Conservation (phyloP, 768 basidiomycete genomes). For the Podaxis carcinomalis region DNA sequence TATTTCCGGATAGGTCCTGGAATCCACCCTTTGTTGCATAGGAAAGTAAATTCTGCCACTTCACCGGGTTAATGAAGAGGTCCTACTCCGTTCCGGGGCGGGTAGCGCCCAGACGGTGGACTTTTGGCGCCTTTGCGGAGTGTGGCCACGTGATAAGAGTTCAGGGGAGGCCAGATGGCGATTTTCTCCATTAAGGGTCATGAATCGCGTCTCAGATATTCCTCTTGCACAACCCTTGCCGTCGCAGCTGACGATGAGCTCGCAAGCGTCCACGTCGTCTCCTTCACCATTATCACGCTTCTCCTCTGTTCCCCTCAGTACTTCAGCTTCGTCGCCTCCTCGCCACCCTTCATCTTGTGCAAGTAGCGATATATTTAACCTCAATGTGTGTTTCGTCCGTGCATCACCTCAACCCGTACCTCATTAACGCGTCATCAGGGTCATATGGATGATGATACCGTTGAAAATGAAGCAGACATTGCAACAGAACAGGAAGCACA, state of each 20-base stretch:
- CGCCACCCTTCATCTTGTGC: slow-evolving; percentile 19
- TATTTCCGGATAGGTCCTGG: not conserved
- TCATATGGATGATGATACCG: not conserved
- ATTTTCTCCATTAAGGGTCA: not conserved
- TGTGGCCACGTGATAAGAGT: not conserved
- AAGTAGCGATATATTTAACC: slow-evolving; percentile 20
- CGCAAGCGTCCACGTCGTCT: slow-evolving; percentile 15
- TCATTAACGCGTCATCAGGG: not conserved
- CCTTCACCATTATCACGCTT: slow-evolving; percentile 14
- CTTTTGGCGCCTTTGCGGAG: not conserved
- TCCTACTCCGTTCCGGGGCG: not conserved
- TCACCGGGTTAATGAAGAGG: too few species aligned
- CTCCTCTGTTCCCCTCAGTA: slow-evolving; percentile 17
- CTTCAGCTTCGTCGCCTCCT: slow-evolving; percentile 23
- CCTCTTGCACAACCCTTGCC: not conserved
- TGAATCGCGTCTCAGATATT: not conserved
- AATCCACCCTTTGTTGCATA: not conserved
- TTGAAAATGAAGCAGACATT: not conserved
- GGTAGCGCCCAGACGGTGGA: not conserved
- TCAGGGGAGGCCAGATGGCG: slow-evolving; percentile 16
- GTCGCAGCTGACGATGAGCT: slow-evolving; percentile 18
- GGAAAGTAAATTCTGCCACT: not conserved
- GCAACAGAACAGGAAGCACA: not conserved
- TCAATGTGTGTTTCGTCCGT: not conserved
- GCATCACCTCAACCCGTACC: not conserved